Base-by-base conservation (phyloP, 2,329 filamentous ascomycete species). In the Aureobasidium sp. region DNA sequence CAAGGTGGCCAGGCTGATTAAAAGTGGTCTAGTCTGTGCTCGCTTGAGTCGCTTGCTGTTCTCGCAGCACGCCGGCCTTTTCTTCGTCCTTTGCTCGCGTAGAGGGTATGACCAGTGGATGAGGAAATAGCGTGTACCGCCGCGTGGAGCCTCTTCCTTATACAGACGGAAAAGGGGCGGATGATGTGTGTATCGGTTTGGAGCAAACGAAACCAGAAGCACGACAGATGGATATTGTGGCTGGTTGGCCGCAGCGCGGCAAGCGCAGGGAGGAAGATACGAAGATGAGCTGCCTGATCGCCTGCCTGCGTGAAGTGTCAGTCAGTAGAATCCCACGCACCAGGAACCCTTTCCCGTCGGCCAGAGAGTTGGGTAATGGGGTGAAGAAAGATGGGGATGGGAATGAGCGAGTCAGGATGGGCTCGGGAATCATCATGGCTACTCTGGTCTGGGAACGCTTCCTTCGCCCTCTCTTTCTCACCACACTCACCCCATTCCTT, bases 181-280 rank as follows among this genome's bases (percentile, higher is more conserved):
- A 49, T n/a, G 33, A 29, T 24, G 7, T 19, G 42, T 17, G 5
- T 29, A 11, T 27, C 22, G 6, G 22, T 48, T 40, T 48, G 56
- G 22, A 59, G 56, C 56, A 59, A 59, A 59, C 56, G 56, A 49
- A 57, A 35, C 35, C 27, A 29, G 53, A 57, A 59, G 56, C 56
- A 59, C 56, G 33, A 59, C 56, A 59, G 44, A 31, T 14, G 27
- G 29, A 58, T 45, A 57, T 27, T 57, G 54, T 44, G 42, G 54
- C 54, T 58, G 54, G 27, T 47, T 58, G 29, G 42, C 19, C 47
- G 35, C 31, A 44, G n/a, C 40, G 35, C 56, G 44, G 33, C 44
- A 49, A 29, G 19, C 7, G n/a, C 17, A 39, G 44, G 33, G 22
- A 45, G 3, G 3, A 39, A 17, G 31, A 35, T 37, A 37, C 54